A percentile compares a stretch with the other conserved stretches of the same genome.
Conservation (phyloP, 371 early-diverging fungal genomes). For the Syncephalastrum monosporum region DNA sequence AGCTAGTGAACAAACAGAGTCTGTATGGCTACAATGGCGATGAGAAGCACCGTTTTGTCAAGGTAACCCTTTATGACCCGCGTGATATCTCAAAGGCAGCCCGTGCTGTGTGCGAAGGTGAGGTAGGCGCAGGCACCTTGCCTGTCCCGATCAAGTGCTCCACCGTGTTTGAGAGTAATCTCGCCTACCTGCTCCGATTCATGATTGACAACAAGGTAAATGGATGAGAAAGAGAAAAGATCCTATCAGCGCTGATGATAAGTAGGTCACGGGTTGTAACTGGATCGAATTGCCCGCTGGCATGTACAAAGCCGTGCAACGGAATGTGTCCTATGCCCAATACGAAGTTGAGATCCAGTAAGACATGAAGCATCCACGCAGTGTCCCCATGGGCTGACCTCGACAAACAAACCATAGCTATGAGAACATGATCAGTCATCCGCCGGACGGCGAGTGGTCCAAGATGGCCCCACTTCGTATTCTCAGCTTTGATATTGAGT, state of each 20-base stretch:
- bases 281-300: conserved; percentile 91
- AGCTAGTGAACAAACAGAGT: conserved; percentile 70
- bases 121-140: too few relatives aligned
- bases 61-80: conserved; percentile 65
- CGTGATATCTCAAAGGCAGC: conserved; percentile 41
- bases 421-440: conserved; percentile 79
- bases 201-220: conserved; percentile 93
- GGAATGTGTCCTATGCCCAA: conserved; percentile 70
- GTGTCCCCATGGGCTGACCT: not conserved
- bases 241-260: not conserved
- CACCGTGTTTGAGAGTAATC: conserved; percentile 90
- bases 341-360: conserved; percentile 77
- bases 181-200: conserved; percentile 91
- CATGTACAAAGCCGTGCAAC: conserved; percentile 53
- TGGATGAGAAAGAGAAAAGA: not conserved
- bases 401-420: conserved; percentile 35
- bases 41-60: conserved; percentile 64
- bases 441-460: conserved; percentile 91
- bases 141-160: conserved; percentile 48
- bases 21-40: conserved; percentile 86
- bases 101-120: conserved; percentile 53
- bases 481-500: conserved; percentile 99
- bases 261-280: conserved; percentile 80
- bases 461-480: conserved; percentile 96
- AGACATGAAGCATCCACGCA: conserved; percentile 3